Conservation (phyloP, 352 stramenopile species). For the Phytophthora multivora region DNA sequence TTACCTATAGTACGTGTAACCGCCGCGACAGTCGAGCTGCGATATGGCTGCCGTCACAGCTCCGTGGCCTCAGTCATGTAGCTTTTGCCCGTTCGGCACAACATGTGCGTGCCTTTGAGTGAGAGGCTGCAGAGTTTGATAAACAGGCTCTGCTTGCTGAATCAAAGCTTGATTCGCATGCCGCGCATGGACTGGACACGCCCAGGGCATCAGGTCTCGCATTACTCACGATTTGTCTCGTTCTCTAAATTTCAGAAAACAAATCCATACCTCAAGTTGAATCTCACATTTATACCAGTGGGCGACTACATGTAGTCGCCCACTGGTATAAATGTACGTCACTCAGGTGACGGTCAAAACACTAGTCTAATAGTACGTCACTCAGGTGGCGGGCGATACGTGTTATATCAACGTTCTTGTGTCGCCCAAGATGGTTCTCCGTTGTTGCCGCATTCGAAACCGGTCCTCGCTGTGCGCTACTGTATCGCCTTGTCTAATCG, state of each 20-base stretch:
- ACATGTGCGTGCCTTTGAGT: neutral
- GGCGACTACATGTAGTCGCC: neutral
- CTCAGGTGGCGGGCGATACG: too few species aligned
- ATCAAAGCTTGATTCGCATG: neutral
- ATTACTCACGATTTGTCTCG: constrained; percentile 7
- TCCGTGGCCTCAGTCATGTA: too few species aligned
- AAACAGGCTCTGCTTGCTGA: too few species aligned
- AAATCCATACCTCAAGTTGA: neutral
- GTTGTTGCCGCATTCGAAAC: neutral
- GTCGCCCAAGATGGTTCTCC: too few species aligned
- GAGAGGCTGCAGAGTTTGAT: neutral
- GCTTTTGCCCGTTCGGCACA: too few species aligned
- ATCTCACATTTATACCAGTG: neutral
- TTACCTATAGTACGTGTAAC: too few species aligned
- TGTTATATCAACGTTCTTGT: too few species aligned
- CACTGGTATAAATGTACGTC: neutral
- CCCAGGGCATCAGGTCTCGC: neutral
- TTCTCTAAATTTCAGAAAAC: constrained; percentile 11
- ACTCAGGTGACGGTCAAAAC: too few species aligned
- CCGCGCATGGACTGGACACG: neutral
- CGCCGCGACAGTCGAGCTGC: too few species aligned
- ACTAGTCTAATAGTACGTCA: too few species aligned
- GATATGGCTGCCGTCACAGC: too few species aligned
- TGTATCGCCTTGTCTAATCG: constrained; percentile 7
- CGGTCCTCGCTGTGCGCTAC: neutral